Conservation (phyloP, 441 rosid genomes). For the Mallotus repandus region DNA sequence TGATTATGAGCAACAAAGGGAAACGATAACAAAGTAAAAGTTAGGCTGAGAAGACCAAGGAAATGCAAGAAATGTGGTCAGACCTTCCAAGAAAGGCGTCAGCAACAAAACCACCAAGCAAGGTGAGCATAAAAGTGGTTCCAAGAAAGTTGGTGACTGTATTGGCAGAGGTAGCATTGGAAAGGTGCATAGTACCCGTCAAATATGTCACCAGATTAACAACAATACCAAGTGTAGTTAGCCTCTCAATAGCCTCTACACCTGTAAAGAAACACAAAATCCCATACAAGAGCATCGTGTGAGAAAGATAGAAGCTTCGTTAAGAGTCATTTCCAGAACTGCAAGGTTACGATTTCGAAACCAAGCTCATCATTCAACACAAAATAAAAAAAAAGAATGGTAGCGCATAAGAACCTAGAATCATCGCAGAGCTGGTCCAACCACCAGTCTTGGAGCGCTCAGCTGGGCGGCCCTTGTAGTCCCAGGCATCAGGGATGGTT, state of each 20-base stretch:
- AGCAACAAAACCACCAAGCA: slow-evolving; percentile 85
- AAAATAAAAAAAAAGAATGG: background rate
- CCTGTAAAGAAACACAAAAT: slow-evolving; percentile 35
- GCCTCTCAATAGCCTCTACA: slow-evolving; percentile 75
- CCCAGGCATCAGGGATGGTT: slow-evolving; percentile 76
- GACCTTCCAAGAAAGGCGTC: slow-evolving; percentile 94
- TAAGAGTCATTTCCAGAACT: background rate
- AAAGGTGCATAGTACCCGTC: slow-evolving; percentile 83
- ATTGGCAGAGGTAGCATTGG: slow-evolving; percentile 81
- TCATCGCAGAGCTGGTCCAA: slow-evolving; percentile 87
- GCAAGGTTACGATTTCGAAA: no score
- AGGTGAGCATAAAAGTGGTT: slow-evolving; percentile 89
- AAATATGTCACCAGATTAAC: slow-evolving; percentile 87
- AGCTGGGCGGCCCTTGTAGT: slow-evolving; percentile 76
- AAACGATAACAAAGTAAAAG: background rate
- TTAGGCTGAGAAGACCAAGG: background rate
- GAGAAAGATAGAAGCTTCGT: background rate
- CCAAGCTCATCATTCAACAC: no score
- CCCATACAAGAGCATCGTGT: no score
- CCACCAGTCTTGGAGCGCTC: slow-evolving; percentile 70
- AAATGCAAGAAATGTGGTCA: background rate
- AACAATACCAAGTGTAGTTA: slow-evolving; percentile 87
- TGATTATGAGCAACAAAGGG: background rate
- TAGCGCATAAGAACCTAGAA: slow-evolving; percentile 44
- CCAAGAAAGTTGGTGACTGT: slow-evolving; percentile 87